Percentiles rank a stretch among this genome's conserved stretches.
Evolutionary conservation across 495 filamentous ascomycete species (phyloP).

Genomic region (Hypoxylon crocopeplum): DNA sequence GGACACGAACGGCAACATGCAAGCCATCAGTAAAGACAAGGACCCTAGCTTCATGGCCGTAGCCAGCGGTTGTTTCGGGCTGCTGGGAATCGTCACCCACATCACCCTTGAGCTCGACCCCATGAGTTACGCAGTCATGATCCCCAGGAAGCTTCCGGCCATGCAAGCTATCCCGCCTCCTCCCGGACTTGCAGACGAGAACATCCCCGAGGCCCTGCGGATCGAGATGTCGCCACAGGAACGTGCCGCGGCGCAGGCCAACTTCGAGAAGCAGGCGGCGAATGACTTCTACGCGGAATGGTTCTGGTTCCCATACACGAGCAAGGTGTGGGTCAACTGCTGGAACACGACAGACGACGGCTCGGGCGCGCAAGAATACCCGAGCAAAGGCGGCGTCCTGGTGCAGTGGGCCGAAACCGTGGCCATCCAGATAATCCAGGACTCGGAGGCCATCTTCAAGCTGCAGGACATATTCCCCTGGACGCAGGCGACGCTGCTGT

Average conservation of each 20-base stretch:
- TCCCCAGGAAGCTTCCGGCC: constrained; percentile 52
- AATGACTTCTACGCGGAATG: constrained; percentile 59
- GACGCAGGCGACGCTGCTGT: constrained; percentile 34
- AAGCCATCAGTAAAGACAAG: constrained; percentile 48
- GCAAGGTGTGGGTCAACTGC: constrained; percentile 56
- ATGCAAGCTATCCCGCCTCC: constrained; percentile 57
- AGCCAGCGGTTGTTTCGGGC: constrained; percentile 59
- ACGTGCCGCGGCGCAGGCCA: constrained; percentile 36
- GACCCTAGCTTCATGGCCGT: constrained; percentile 46
- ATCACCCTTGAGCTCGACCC: constrained; percentile 58
- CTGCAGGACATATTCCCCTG: constrained; percentile 26
- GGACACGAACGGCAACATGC: constrained; percentile 56
- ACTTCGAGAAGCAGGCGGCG: constrained; percentile 48
- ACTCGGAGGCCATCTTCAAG: constrained; percentile 24
- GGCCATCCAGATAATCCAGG: constrained; percentile 31
- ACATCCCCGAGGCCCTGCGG: constrained; percentile 51
- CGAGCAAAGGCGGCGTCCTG: constrained; percentile 46
- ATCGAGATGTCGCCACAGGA: constrained; percentile 41
- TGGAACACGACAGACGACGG: constrained; percentile 53
- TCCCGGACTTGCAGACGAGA: constrained; percentile 30
- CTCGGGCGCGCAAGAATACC: constrained; percentile 48
- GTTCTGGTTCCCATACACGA: constrained; percentile 62
- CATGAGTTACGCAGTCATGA: constrained; percentile 59
- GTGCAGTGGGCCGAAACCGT: constrained; percentile 50
- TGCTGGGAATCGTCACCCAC: constrained; percentile 61